Evolutionary conservation across 176 grass and related monocot genomes (phyloP).

Genomic region (Triticum urartu): DNA sequence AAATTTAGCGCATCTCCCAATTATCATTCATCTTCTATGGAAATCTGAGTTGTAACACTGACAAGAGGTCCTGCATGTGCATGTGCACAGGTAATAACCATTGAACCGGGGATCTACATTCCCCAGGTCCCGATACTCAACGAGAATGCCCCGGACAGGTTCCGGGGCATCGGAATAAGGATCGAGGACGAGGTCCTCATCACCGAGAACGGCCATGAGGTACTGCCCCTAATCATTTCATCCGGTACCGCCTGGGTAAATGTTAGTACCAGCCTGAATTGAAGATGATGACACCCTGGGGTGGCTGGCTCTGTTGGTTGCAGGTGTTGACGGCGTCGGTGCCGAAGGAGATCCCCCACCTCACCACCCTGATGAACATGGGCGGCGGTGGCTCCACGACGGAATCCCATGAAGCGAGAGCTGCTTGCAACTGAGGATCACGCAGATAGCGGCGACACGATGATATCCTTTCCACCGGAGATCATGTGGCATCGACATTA

Average conservation of each 20-base stretch:
- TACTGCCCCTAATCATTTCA: slow-evolving; percentile 5
- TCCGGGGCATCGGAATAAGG: slow-evolving; percentile 73
- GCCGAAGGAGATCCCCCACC: slow-evolving; percentile 74
- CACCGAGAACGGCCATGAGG: slow-evolving; percentile 84
- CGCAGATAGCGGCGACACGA: not conserved
- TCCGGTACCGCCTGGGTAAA: not conserved
- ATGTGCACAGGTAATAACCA: slow-evolving; percentile 71
- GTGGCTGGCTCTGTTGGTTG: not conserved
- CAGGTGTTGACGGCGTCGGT: slow-evolving; percentile 86
- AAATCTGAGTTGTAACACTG: not conserved
- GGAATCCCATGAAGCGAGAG: slow-evolving; percentile 31
- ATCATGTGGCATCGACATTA: not conserved
- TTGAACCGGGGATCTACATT: slow-evolving; percentile 89
- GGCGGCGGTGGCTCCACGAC: not conserved
- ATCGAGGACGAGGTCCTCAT: slow-evolving; percentile 96
- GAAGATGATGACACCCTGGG: not conserved
- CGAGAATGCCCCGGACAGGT: slow-evolving; percentile 62
- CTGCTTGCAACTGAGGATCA: slow-evolving; percentile 28
- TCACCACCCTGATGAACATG: slow-evolving; percentile 67
- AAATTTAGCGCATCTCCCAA: not conserved
- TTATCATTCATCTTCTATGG: not conserved
- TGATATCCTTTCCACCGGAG: not conserved
- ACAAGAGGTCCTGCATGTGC: not conserved
- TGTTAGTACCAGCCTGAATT: slow-evolving; percentile 2
- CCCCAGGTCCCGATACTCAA: slow-evolving; percentile 51